A percentile compares a stretch with the other conserved stretches of the same genome.
These are phyloP conservation scores for Lactarius deliciosus DNA, from an alignment of 768 basidiomycete genomes.

Conservation along the genomic window DNA sequence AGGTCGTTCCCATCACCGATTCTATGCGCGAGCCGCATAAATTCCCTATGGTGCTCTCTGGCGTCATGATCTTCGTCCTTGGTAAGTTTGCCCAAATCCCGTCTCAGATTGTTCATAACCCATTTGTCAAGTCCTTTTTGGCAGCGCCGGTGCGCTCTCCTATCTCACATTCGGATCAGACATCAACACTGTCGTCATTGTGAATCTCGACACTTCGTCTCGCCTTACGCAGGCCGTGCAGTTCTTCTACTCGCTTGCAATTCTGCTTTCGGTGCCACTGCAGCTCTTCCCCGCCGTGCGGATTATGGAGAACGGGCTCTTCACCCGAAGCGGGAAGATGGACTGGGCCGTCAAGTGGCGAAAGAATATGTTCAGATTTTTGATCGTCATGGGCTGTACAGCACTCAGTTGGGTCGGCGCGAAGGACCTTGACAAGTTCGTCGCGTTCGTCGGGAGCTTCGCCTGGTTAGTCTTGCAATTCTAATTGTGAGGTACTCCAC, in stretches of 20 bases:
- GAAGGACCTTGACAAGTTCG: slow-evolving; percentile 92
- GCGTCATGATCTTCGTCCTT: slow-evolving; percentile 86
- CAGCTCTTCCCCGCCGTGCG: slow-evolving; percentile 98
- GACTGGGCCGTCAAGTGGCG: slow-evolving; percentile 87
- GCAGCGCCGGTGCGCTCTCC: slow-evolving; percentile 81
- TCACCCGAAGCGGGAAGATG: slow-evolving; percentile 82
- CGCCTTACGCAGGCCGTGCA: slow-evolving; percentile 90
- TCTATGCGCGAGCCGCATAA: slow-evolving; percentile 94
- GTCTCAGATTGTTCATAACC: slow-evolving; percentile 1
- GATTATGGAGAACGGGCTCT: slow-evolving; percentile 95
- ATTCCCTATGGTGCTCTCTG: slow-evolving; percentile 84
- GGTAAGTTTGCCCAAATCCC: slow-evolving; percentile 42
- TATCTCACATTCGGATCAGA: slow-evolving; percentile 87
- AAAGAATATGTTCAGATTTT: slow-evolving; percentile 88
- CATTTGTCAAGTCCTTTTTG: slow-evolving; percentile 64
- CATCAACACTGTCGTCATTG: slow-evolving; percentile 90
- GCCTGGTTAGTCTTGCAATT: slow-evolving; percentile 66
- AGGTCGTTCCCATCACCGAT: slow-evolving; percentile 95
- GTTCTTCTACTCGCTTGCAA: slow-evolving; percentile 89
- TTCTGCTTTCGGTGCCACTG: slow-evolving; percentile 86
- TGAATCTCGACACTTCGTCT: slow-evolving; percentile 83
- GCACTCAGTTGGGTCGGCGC: slow-evolving; percentile 80
- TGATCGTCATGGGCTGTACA: slow-evolving; percentile 77
- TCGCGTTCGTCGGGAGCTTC: slow-evolving; percentile 88
- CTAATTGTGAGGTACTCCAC: neutral